Conservation (phyloP, 352 stramenopile species). For the Pythium phragmitis region DNA sequence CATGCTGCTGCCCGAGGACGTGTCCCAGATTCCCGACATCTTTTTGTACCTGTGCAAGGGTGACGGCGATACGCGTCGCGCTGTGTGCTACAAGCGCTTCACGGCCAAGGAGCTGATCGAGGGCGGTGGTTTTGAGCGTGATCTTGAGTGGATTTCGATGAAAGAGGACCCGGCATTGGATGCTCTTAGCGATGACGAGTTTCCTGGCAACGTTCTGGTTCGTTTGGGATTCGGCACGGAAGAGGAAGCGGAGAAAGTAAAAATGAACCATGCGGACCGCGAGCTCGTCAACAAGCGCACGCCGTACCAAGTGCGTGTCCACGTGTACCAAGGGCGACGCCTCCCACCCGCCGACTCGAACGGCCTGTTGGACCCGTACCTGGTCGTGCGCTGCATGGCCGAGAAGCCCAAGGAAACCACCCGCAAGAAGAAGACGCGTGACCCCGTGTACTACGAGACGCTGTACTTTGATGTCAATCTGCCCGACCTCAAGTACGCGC, state of each 20-base stretch:
- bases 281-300: conserved; percentile 73
- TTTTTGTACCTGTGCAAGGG: conserved; percentile 86
- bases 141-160: conserved; percentile 74
- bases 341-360: conserved; percentile 84
- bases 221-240: conserved; percentile 74
- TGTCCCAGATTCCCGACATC: conserved; percentile 82
- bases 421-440: conserved; percentile 74
- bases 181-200: conserved; percentile 69
- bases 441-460: conserved; percentile 88
- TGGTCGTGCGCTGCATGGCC: conserved; percentile 78
- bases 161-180: conserved; percentile 83
- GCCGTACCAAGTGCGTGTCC: conserved; percentile 81
- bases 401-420: conserved; percentile 74
- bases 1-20: conserved; percentile 66
- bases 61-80: conserved; percentile 55
- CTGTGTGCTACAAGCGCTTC: conserved; percentile 81
- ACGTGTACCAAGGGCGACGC: conserved; percentile 81
- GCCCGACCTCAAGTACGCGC: conserved; percentile 69
- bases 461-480: conserved; percentile 87
- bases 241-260: conserved; percentile 56
- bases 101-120: conserved; percentile 75
- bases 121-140: conserved; percentile 46
- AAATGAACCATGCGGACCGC: conserved; percentile 53
- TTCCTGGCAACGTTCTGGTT: conserved; percentile 83
- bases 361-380: conserved; percentile 80